Percentiles rank a stretch among this genome's conserved stretches.
phyloP scores from a whole-genome alignment of 345 rosid genomes.

The Moricandia moricandioides region DNA sequence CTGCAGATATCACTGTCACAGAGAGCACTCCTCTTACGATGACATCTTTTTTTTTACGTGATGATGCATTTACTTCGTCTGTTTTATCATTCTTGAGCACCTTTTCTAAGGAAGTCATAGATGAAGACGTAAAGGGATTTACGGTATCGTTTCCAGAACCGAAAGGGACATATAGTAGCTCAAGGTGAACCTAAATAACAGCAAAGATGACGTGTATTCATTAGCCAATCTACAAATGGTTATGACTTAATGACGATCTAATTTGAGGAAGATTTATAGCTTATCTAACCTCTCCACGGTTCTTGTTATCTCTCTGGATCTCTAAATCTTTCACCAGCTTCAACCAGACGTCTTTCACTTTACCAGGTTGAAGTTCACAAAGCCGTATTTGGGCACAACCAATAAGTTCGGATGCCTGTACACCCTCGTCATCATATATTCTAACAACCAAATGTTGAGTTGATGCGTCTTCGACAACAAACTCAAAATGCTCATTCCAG shows the following conservation, averaged over 20 bases:
- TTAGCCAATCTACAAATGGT: conserved; percentile 14
- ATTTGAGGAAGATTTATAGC: background rate
- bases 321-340: conserved; percentile 96
- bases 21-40: conserved; percentile 92
- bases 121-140: conserved; percentile 56
- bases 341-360: conserved; percentile 98
- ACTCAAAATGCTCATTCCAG: conserved; percentile 98
- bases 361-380: conserved; percentile 90
- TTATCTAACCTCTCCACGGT: conserved; percentile 78
- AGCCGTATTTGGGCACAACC: conserved; percentile 84
- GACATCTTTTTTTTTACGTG: conserved; percentile 66
- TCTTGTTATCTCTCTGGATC: conserved; percentile 85
- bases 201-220: background rate
- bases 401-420: conserved; percentile 80
- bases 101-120: conserved; percentile 90
- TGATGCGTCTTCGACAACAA: conserved; percentile 78
- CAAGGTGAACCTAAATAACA: conserved; percentile 79
- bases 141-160: conserved; percentile 54
- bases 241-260: background rate
- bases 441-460: conserved; percentile 91
- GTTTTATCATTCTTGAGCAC: conserved; percentile 59
- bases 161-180: conserved; percentile 81
- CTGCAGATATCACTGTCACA: conserved; percentile 89
- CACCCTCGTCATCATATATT: conserved; percentile 88
- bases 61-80: conserved; percentile 49